Evolutionary conservation across 768 basidiomycete genomes (phyloP), one percentile per base, ranked within the genome.

Genomic region (Boletus pseudopeckii): DNA sequence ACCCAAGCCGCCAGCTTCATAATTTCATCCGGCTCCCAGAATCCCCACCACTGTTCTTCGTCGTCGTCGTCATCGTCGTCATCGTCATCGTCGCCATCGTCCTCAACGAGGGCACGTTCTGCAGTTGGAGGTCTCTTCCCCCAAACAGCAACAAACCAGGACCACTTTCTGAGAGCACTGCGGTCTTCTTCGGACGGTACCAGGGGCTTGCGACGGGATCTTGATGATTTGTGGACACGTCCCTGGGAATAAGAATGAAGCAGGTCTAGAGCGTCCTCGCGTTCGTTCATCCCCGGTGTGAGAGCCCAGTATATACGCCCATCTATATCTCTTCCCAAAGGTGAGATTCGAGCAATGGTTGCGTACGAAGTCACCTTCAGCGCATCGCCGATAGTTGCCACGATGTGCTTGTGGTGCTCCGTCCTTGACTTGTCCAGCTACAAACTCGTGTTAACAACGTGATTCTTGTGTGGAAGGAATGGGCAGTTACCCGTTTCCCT

Each of bases 131-230:
- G 81, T 55, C 71, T 78, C 68, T 69, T 80, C 1, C 89, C 89
- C 80, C 82, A 88, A 1, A 90, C 86, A 5, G 80, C 82, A n/a
- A 92, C 62, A 65, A 88, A 86, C 85, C 85, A 90, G 1, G 82
- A 75, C 89, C 90, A 92, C 32, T 80, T 76, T 53, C 67, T 77
- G 66, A 85, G 68, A 33, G 73, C 69, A 20, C 67, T 65, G n/a
- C 83, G 73, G n/a, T 84, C 81, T 14, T 80, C 80, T 30, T 72
- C 68, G 8, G 75, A 75, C 30, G 68, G 71, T 26, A 66, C 64
- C 50, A 66, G 72, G 28, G 67, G 73, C 62, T 71, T 78, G 61
- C 67, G 78, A 56, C 49, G 69, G 52, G 61, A 76, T 77, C 52
- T 67, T 48, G 54, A 61, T 60, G 55, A 60, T 61, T 64, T 75